Evolutionary conservation across 139 green algal species (phyloP).

Genomic region (Chlorella sp.): DNA sequence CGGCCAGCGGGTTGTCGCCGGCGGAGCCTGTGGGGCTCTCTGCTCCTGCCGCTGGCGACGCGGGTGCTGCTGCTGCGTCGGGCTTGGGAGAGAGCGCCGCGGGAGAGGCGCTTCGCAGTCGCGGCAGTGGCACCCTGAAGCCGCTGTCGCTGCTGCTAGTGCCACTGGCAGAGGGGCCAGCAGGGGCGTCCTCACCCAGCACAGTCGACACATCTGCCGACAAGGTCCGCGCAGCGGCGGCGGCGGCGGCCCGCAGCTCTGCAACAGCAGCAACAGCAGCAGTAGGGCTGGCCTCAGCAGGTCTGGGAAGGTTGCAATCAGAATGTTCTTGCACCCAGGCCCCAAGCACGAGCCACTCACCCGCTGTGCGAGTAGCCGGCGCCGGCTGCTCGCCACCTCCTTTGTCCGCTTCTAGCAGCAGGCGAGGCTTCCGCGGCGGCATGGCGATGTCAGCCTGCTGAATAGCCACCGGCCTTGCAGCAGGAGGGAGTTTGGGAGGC

Average conservation of each 20-base stretch:
- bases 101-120: not conserved
- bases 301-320: not conserved
- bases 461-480: no score
- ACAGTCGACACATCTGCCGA: not conserved
- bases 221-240: not conserved
- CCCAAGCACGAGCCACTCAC: not conserved
- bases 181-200: not conserved
- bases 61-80: not conserved
- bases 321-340: not conserved
- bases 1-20: slow-evolving; percentile 37
- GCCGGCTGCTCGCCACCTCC: not conserved
- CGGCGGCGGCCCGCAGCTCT: not conserved
- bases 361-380: not conserved
- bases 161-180: not conserved
- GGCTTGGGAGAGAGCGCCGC: not conserved
- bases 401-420: not conserved
- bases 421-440: not conserved
- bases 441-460: not conserved
- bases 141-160: not conserved
- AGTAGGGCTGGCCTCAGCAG: not conserved
- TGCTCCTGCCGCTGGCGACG: not conserved
- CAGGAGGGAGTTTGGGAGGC: no score
- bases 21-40: not conserved
- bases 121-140: slow-evolving; percentile 9
- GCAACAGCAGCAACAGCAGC: not conserved